A percentile compares a stretch with the other conserved stretches of the same genome.
Evolutionary conservation across 352 stramenopile species (phyloP).

Genomic region (Globisporangium cylindrosporum): DNA sequence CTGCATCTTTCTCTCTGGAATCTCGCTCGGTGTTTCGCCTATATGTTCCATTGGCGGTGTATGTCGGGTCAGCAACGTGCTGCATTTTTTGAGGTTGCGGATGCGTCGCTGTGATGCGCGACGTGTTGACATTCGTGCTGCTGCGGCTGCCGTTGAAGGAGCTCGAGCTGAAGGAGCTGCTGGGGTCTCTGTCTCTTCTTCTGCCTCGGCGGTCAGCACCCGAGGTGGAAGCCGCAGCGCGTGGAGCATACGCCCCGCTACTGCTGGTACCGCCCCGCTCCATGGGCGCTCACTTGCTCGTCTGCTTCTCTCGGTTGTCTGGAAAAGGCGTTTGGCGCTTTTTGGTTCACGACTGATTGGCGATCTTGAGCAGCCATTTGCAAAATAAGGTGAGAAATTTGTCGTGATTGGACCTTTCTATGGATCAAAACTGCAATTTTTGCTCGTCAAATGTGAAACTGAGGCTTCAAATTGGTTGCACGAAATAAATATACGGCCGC

Average conservation of each 20-base stretch:
- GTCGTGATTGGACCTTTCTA: neutral
- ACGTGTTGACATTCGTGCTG: slow-evolving; percentile 19
- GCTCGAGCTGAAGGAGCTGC: slow-evolving; percentile 4
- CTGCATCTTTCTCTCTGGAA: neutral
- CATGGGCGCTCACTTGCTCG: neutral
- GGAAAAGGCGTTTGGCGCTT: slow-evolving; percentile 6
- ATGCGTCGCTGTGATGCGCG: slow-evolving; percentile 10
- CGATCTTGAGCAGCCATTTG: slow-evolving; percentile 15
- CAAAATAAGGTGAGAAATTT: slow-evolving; percentile 6
- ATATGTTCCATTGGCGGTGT: neutral
- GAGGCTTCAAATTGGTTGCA: neutral
- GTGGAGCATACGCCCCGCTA: neutral
- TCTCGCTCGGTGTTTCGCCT: neutral
- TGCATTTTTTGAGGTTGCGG: slow-evolving; percentile 2
- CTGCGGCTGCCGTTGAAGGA: slow-evolving; percentile 19
- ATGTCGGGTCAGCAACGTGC: neutral
- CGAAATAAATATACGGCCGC: neutral
- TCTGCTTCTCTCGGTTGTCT: neutral
- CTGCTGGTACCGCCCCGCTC: neutral
- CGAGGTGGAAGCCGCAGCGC: neutral
- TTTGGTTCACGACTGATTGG: neutral
- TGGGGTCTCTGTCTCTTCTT: slow-evolving; percentile 4
- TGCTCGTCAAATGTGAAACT: neutral
- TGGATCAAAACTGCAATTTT: neutral
- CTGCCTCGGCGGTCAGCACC: neutral